Base-by-base conservation (phyloP, 805 yeast genomes). In the Saturnispora gosingensis region DNA sequence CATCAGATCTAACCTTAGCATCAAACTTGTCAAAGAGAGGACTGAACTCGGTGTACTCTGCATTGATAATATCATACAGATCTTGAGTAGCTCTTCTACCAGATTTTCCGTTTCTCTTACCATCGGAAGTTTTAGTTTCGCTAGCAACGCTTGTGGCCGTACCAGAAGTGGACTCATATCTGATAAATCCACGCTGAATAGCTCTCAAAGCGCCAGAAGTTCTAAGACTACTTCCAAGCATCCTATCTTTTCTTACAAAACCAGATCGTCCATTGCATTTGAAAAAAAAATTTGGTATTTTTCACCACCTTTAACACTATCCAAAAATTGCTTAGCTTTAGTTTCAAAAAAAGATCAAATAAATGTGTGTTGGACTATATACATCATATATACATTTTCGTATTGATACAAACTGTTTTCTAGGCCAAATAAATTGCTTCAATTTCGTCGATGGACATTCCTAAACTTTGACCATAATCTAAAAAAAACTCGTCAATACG, bases 401-500 rank as follows among this genome's bases (percentile, higher is more conserved):
- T 18, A 11, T 36, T 10, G 15, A 15, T 16, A 9, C 25, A 25
- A 5, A 9, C 5, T 11, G 4, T 40, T 18, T 32, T 9, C 18
- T 44, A 49, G 9, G 38, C n/a, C 22, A 49, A 49, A 16, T 43
- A 49, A 18, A 49, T 49, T n/a, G 27, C 13, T 44, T 49, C 51
- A 5, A 49, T 13, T 27, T 56, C 53, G 9, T 52, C 53, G 2
- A 34, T 42, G 5, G 55, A 22, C 4, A 51, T 7, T 35, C 58
- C 62, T 25, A 63, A 51, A 15, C 43, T 35, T 8, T 56, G 27
- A 4, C 60, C 58, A 49, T 64, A 64, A 5, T 56, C 46, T 10
- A 57, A 39, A 20, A 59, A 60, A 51, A 65, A 65, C 11, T 59
- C 57, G 51, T 65, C 67, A 43, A 59, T 59, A 18, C 62, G 53